Conservation (phyloP, 179 eudicot genomes). For the Spinacia oleracea region DNA sequence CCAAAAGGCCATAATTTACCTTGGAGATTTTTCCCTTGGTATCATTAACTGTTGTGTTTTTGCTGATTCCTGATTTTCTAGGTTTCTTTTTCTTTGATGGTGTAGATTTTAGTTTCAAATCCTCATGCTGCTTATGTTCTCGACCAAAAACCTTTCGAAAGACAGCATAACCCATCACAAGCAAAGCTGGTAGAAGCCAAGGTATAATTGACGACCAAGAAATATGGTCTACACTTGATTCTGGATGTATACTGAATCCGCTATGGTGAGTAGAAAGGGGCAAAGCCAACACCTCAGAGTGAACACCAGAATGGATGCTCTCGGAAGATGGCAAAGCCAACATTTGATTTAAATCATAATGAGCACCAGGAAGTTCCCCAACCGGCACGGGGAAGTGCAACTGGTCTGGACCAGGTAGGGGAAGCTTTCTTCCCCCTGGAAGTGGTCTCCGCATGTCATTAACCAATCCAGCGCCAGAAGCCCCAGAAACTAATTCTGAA, state of each 20-base stretch:
- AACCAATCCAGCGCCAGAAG: constrained; percentile 27
- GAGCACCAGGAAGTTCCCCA: constrained; percentile 23
- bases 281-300: constrained; percentile 43
- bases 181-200: constrained; percentile 30
- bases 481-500: constrained; percentile 38
- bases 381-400: constrained; percentile 18
- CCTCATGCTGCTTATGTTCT: constrained; percentile 28
- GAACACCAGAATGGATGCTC: constrained; percentile 5
- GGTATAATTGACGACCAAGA: constrained; percentile 35
- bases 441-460: constrained; percentile 32
- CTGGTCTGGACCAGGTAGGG: constrained; percentile 30
- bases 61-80: constrained; percentile 43
- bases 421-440: constrained; percentile 38
- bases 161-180: constrained; percentile 31
- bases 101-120: constrained; percentile 35
- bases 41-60: constrained; percentile 23
- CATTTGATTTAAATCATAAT: constrained; percentile 24
- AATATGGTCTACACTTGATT: constrained; percentile 16
- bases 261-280: constrained; percentile 31
- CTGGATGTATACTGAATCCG: constrained; percentile 24
- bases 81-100: constrained; percentile 56
- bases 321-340: constrained; percentile 54
- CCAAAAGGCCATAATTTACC: constrained; percentile 10
- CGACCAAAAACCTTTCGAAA: constrained; percentile 21
- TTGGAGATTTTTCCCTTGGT: constrained; percentile 24